Percentiles rank a stretch among this genome's conserved stretches.
Evolutionary conservation across 2,329 filamentous ascomycete genomes (phyloP).

Genomic region (Alternaria rosae): DNA sequence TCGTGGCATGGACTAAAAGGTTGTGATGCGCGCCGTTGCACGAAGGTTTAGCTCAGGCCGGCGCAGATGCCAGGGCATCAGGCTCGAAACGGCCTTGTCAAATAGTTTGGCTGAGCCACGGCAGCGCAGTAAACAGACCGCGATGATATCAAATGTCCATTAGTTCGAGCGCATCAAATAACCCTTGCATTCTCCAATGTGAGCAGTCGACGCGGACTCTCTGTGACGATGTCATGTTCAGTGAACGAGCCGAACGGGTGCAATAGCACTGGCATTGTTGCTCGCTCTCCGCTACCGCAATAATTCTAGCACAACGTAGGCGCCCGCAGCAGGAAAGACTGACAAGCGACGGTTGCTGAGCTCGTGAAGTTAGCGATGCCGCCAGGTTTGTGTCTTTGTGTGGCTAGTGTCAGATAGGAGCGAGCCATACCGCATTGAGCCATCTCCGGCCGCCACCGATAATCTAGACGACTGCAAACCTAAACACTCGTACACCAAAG

Average conservation of each 20-base stretch:
- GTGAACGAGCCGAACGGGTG: neutral
- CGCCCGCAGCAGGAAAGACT: neutral
- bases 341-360: neutral
- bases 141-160: too few relatives aligned
- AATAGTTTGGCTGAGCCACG: neutral
- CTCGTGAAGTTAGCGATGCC: slow-evolving; percentile 1
- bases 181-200: neutral
- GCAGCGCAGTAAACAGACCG: neutral
- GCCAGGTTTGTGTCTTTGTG: neutral
- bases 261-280: neutral
- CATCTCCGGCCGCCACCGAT: neutral
- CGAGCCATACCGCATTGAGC: neutral
- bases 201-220: neutral
- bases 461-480: neutral
- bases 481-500: slow-evolving; percentile 2
- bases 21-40: slow-evolving; percentile 9
- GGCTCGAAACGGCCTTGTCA: slow-evolving; percentile 5
- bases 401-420: neutral
- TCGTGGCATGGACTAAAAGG: neutral
- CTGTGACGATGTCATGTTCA: neutral
- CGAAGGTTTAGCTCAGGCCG: neutral
- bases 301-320: neutral
- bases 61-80: neutral
- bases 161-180: neutral
- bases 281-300: neutral